These are phyloP conservation scores for Gastroboletus turbinatus DNA, from an alignment of 1,284 basidiomycete species.

Conservation along the genomic window DNA sequence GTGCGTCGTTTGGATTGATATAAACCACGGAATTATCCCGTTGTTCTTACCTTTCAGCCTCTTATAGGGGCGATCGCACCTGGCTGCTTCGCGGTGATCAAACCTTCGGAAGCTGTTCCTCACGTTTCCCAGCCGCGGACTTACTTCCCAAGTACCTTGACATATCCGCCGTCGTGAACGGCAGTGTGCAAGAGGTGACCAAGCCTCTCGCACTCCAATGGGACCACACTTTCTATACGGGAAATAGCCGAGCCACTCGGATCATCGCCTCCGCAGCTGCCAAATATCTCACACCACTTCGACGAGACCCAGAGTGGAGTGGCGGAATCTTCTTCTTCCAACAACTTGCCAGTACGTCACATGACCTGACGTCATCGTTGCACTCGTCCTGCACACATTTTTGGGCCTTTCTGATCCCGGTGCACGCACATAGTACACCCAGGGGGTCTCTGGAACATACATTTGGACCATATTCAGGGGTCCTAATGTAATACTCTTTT, in stretches of 20 bases:
- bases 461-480: no score
- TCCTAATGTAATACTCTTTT: no score
- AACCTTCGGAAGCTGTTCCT: slow-evolving; percentile 61
- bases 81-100: slow-evolving; percentile 57
- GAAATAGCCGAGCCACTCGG: slow-evolving; percentile 47
- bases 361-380: slow-evolving; percentile 5
- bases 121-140: slow-evolving; percentile 46
- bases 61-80: slow-evolving; percentile 62
- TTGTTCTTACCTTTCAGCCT: slow-evolving; percentile 49
- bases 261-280: slow-evolving; percentile 64
- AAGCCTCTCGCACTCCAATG: slow-evolving; percentile 56
- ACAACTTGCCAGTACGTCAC: slow-evolving; percentile 37
- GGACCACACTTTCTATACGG: slow-evolving; percentile 55
- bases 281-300: slow-evolving; percentile 60
- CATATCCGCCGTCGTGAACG: slow-evolving; percentile 52
- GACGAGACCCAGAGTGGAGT: slow-evolving; percentile 47
- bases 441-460: no score
- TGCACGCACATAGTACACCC: no score
- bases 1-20: slow-evolving; percentile 14
- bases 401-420: no score
- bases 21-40: slow-evolving; percentile 59
- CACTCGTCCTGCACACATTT: no score
- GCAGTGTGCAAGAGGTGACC: slow-evolving; percentile 51
- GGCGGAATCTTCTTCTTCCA: slow-evolving; percentile 50
- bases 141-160: slow-evolving; percentile 68